phyloP scores from a whole-genome alignment of 83 land plant species.

The Picea abies region DNA sequence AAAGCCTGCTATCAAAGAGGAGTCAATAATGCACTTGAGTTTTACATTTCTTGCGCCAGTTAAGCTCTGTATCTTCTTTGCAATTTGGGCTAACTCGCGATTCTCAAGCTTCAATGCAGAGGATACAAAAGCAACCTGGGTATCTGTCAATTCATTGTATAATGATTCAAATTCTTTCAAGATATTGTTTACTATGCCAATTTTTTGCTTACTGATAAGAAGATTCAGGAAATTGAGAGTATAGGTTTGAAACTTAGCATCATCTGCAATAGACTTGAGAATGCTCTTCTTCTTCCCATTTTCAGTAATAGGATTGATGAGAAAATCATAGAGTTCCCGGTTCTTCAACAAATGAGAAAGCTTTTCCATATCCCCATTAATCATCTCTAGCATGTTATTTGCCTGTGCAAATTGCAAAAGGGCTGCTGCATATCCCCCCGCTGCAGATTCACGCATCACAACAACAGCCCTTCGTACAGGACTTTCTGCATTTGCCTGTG shows the following conservation, averaged over 20 bases:
- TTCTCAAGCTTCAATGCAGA: conserved; percentile 27
- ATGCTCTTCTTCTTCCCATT: conserved; percentile 25
- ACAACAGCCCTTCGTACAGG: conserved; percentile 6
- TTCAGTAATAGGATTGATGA: conserved; percentile 17
- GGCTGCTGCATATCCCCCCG: conserved; percentile 28
- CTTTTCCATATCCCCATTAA: conserved; percentile 26
- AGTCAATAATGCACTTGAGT: conserved; percentile 25
- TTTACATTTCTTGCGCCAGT: conserved; percentile 18
- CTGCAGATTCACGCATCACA: conserved; percentile 16
- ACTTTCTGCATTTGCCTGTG: neutral
- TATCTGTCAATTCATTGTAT: conserved; percentile 27
- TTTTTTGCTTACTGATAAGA: conserved; percentile 24
- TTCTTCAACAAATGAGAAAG: conserved; percentile 20
- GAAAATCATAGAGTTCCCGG: conserved; percentile 21
- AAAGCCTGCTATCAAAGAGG: conserved; percentile 27
- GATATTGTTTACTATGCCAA: conserved; percentile 19
- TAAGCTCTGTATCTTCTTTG: conserved; percentile 27
- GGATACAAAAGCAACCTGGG: conserved; percentile 24
- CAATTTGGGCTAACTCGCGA: conserved; percentile 20
- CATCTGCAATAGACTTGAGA: conserved; percentile 21
- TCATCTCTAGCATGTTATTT: conserved; percentile 15
- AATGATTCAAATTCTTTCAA: conserved; percentile 24
- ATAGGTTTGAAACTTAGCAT: conserved; percentile 16
- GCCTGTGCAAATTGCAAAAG: conserved; percentile 23
- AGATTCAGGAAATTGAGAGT: conserved; percentile 25